These are phyloP conservation scores for Cryptosporidium felis DNA, from an alignment of 169 alveolate species.

Conservation along the genomic window DNA sequence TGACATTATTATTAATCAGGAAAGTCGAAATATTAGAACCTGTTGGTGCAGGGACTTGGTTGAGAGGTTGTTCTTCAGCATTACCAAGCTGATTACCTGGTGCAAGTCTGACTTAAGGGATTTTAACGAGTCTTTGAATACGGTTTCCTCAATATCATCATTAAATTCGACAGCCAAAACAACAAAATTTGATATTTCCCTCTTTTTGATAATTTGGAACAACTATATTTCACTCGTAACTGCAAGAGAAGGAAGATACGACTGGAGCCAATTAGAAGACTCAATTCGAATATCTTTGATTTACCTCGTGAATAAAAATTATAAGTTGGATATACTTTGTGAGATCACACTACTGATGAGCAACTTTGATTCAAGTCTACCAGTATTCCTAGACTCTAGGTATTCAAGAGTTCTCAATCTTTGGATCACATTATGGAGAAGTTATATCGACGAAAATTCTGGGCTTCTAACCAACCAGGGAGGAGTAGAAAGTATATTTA, in stretches of 20 bases:
- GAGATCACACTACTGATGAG: constrained; percentile 26
- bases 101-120: neutral
- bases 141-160: constrained; percentile 22
- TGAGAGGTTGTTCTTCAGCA: constrained; percentile 1
- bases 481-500: constrained; percentile 13
- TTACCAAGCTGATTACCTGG: constrained; percentile 3
- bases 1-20: neutral
- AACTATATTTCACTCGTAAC: constrained; percentile 5
- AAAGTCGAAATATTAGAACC: neutral
- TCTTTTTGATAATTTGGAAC: constrained; percentile 41
- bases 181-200: constrained; percentile 34
- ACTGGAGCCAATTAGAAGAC: neutral
- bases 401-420: neutral
- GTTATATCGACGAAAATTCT: constrained; percentile 20
- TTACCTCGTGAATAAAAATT: constrained; percentile 20
- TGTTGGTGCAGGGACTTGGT: constrained; percentile 7
- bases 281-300: neutral
- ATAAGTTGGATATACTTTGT: constrained; percentile 50
- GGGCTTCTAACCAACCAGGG: neutral
- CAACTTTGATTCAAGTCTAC: neutral
- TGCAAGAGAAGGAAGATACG: neutral
- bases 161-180: neutral
- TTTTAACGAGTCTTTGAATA: neutral
- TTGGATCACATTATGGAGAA: constrained; percentile 19
- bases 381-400: neutral